These are phyloP conservation scores for Linaria vulgaris DNA, from an alignment of 257 asterid genomes.

Conservation along the genomic window DNA sequence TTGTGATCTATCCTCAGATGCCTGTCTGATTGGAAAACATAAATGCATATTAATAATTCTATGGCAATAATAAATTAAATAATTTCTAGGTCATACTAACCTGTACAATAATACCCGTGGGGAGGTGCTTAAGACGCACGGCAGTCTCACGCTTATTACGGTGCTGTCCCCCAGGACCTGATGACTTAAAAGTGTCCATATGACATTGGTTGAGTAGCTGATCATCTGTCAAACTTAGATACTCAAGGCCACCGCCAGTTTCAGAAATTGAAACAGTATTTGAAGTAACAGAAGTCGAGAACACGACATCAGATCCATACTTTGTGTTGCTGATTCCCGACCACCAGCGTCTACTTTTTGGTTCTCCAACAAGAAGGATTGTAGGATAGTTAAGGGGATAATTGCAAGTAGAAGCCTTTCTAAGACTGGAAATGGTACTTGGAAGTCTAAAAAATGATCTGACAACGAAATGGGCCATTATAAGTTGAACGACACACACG, in stretches of 20 bases:
- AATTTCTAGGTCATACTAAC: slow-evolving; percentile 32
- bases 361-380: slow-evolving; percentile 19
- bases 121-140: slow-evolving; percentile 93
- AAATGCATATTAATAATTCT: slow-evolving; percentile 18
- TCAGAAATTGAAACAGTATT: slow-evolving; percentile 23
- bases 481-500: slow-evolving; percentile 15
- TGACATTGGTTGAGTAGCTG: slow-evolving; percentile 85
- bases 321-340: slow-evolving; percentile 12
- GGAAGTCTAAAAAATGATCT: slow-evolving; percentile 46
- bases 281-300: slow-evolving; percentile 28
- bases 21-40: slow-evolving; percentile 47
- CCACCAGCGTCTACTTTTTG: slow-evolving; percentile 23
- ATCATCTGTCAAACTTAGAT: slow-evolving; percentile 69
- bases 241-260: slow-evolving; percentile 47
- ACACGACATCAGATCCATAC: slow-evolving; percentile 22
- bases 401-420: slow-evolving; percentile 27
- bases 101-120: slow-evolving; percentile 87
- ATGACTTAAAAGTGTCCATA: slow-evolving; percentile 74
- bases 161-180: slow-evolving; percentile 99
- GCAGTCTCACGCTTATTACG: slow-evolving; percentile 98
- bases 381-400: slow-evolving; percentile 17
- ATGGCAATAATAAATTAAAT: slow-evolving; percentile 4
- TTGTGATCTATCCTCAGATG: slow-evolving; percentile 88
- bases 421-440: slow-evolving; percentile 24
- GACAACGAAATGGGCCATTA: slow-evolving; percentile 48